These are phyloP conservation scores for Neospora caninum DNA, from an alignment of 169 alveolate genomes.

Conservation along the genomic window DNA sequence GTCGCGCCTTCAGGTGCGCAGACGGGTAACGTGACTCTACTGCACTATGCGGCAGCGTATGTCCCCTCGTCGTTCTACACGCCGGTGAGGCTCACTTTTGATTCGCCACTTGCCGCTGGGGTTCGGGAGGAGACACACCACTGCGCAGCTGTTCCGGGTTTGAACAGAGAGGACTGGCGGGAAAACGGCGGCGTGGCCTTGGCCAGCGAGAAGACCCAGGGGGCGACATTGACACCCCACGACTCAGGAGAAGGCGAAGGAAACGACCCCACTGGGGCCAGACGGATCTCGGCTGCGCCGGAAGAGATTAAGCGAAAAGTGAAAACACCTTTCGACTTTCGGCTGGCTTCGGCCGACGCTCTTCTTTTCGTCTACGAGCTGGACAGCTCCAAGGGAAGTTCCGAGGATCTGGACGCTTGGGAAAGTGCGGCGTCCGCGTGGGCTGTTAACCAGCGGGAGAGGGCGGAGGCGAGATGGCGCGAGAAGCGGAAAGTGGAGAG, in stretches of 20 bases:
- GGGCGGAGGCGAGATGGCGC: not conserved
- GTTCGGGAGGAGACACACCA: not conserved
- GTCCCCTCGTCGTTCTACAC: constrained; percentile 49
- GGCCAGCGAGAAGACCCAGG: too few relatives aligned
- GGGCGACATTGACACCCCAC: not conserved
- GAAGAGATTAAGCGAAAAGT: not conserved
- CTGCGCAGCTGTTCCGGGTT: not conserved
- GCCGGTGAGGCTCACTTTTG: constrained; percentile 27
- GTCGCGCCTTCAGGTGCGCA: not conserved
- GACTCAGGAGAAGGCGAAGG: not conserved
- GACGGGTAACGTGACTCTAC: constrained; percentile 33
- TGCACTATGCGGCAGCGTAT: constrained; percentile 51
- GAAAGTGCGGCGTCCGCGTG: constrained; percentile 8
- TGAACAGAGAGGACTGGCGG: not conserved
- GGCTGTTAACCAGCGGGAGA: constrained; percentile 1
- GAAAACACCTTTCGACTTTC: constrained; percentile 38
- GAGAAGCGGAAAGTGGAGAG: not conserved
- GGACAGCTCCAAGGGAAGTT: not conserved
- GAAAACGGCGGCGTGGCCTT: not conserved
- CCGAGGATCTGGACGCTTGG: constrained; percentile 30
- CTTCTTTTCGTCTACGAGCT: constrained; percentile 44
- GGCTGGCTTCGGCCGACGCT: constrained; percentile 47
- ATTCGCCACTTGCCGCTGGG: not conserved
- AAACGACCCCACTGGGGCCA: not conserved
- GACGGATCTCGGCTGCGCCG: not conserved